A percentile compares a stretch with the other conserved stretches of the same genome.
These are phyloP conservation scores for Hypoxylon rubiginosum DNA, from an alignment of 2,329 filamentous ascomycete species.

Conservation along the genomic window DNA sequence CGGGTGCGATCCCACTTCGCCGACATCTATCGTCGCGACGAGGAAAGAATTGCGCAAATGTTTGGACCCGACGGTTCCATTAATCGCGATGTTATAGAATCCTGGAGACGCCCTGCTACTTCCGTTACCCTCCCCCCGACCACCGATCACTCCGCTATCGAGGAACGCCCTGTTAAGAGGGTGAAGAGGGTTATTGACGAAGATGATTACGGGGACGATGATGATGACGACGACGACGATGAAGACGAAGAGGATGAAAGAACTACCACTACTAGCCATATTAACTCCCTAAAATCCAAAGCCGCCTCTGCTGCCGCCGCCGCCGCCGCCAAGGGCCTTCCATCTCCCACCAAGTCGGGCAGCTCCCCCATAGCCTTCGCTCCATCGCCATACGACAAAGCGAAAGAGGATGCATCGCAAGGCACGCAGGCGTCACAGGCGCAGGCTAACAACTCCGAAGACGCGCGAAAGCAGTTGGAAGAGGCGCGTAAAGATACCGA, in stretches of 20 bases:
- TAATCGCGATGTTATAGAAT: slow-evolving; percentile 66
- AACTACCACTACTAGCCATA: slow-evolving; percentile 65
- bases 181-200: slow-evolving; percentile 83
- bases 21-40: slow-evolving; percentile 81
- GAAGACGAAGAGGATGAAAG: slow-evolving; percentile 74
- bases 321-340: slow-evolving; percentile 68
- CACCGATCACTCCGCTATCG: slow-evolving; percentile 70
- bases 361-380: slow-evolving; percentile 75
- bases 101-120: slow-evolving; percentile 62
- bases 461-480: slow-evolving; percentile 92
- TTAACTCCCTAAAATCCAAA: slow-evolving; percentile 66
- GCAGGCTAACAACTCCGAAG: slow-evolving; percentile 79
- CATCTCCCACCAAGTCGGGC: slow-evolving; percentile 78
- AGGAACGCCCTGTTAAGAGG: slow-evolving; percentile 78
- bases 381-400: slow-evolving; percentile 68
- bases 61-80: slow-evolving; percentile 73
- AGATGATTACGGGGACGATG: slow-evolving; percentile 88
- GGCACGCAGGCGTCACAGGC: slow-evolving; percentile 51
- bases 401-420: slow-evolving; percentile 63
- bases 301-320: slow-evolving; percentile 59
- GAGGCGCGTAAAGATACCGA: slow-evolving; percentile 92
- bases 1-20: slow-evolving; percentile 80
- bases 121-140: slow-evolving; percentile 63
- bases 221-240: slow-evolving; percentile 81
- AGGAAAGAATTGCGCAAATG: slow-evolving; percentile 81